Evolutionary conservation across 352 stramenopile species (phyloP), one percentile per base, ranked within the genome.

Genomic region (Vaucheria bursata): DNA sequence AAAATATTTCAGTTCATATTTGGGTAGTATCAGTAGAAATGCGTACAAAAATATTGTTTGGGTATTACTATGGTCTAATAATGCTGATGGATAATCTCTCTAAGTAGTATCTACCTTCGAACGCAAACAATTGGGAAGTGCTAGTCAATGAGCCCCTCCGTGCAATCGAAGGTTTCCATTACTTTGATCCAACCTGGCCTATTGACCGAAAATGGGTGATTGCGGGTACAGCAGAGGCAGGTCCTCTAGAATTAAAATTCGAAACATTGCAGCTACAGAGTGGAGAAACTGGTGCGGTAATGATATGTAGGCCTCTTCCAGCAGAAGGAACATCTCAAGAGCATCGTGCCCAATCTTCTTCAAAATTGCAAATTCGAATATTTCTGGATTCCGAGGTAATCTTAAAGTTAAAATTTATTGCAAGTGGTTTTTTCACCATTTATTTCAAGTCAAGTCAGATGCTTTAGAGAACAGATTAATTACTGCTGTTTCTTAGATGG

Each of bases 141-240:
- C 34, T 68, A 7, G 2, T 68, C 2, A 7, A 7, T 34, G 53
- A 68, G 53, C 53, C 53, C 31, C 53, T 8, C 31, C 53, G 8
- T 34, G 53, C 2, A 31, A 68, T 68, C 53, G 2, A 68, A 2
- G 53, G 53, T 34, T 8, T 68, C 37, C 2, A 7, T 2, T 7
- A 7, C 53, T 31, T 7, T 2, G 53, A 68, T 7, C 2, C 53
- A 31, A 34, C 34, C 31, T 68, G 53, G 53, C 71, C 77, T 29
- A 79, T 79, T 34, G 77, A 82, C 77, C 53, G 37, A 2, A 82
- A 82, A 49, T 82, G 77, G 77, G 71, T 79, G 3, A 45, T 82
- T 3, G 71, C 72, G 2, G 77, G 77, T 25, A 66, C 70, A 18
- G 37, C 37, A 33, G 29, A 5, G 31, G 72, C 77, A 40, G 77